phyloP scores from a whole-genome alignment of 1,284 basidiomycete genomes.

The Quambalaria eucalypti region DNA sequence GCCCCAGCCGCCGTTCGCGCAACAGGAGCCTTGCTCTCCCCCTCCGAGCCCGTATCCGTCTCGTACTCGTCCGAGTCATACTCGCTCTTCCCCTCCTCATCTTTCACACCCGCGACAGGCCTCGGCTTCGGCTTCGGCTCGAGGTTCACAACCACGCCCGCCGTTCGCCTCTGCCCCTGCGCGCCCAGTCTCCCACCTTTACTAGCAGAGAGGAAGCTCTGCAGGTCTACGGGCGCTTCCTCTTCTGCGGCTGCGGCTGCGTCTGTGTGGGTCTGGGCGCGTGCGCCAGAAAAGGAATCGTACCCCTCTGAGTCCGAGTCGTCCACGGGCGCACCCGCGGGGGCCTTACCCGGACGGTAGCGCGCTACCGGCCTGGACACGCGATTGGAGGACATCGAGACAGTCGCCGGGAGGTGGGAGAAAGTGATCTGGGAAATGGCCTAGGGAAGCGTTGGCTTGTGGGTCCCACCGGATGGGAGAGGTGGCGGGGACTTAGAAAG shows the following conservation, averaged over 20 bases:
- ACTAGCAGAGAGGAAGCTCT: conserved; percentile 5
- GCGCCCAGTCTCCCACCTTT: background rate
- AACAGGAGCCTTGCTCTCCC: conserved; percentile 2
- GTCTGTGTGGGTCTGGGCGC: conserved; percentile 10
- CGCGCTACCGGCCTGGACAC: conserved; percentile 33
- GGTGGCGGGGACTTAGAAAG: too few relatives aligned
- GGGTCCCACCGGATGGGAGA: too few relatives aligned
- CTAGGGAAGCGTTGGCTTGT: too few relatives aligned
- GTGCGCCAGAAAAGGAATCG: background rate
- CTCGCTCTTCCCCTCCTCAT: background rate
- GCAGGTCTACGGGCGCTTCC: background rate
- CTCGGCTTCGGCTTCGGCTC: background rate
- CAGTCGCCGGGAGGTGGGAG: too few relatives aligned
- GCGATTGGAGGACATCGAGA: conserved; percentile 6
- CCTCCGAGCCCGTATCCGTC: conserved; percentile 52
- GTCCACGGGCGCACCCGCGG: conserved; percentile 10
- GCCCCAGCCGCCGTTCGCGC: background rate
- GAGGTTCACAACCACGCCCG: background rate
- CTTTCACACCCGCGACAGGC: conserved; percentile 3
- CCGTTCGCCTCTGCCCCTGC: conserved; percentile 9
- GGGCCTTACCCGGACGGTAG: conserved; percentile 43
- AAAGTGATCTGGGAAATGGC: too few relatives aligned
- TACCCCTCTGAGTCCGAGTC: conserved; percentile 8
- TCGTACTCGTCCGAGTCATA: conserved; percentile 49
- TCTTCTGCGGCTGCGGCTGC: conserved; percentile 7